Evolutionary conservation across 2,329 filamentous ascomycete genomes (phyloP).

Genomic region (Pestalotiopsis sp.): DNA sequence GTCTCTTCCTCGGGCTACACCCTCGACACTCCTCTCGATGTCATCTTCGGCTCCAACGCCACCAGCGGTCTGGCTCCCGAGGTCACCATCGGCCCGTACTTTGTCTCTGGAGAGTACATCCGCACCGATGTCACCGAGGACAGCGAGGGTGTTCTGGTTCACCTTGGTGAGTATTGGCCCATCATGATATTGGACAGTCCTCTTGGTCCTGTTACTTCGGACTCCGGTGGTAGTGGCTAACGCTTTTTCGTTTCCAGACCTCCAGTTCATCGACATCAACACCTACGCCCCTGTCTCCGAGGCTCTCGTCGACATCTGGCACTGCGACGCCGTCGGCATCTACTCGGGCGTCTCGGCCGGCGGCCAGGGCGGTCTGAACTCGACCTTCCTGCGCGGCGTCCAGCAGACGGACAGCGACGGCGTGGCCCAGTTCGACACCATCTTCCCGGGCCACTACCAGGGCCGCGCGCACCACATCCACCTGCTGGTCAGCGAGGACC

Average conservation of each 20-base stretch:
- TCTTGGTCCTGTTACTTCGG: too few species aligned
- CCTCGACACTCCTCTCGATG: conserved; percentile 37
- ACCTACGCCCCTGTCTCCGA: conserved; percentile 35
- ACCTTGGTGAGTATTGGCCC: conserved; percentile 23
- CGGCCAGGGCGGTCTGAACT: conserved; percentile 35
- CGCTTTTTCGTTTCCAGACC: conserved; percentile 22
- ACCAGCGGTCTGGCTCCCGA: conserved; percentile 31
- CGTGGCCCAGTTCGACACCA: conserved; percentile 49
- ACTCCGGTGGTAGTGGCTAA: neutral
- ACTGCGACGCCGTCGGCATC: conserved; percentile 39
- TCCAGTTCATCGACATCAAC: conserved; percentile 40
- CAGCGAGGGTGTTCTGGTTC: conserved; percentile 37
- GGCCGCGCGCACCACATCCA: conserved; percentile 44
- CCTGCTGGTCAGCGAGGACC: conserved; percentile 29
- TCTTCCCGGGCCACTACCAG: conserved; percentile 45
- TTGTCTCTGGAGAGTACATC: conserved; percentile 38
- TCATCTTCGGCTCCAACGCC: conserved; percentile 32
- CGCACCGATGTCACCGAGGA: conserved; percentile 39
- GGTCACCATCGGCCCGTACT: conserved; percentile 32
- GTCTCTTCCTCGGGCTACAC: conserved; percentile 31
- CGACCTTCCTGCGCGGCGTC: conserved; percentile 51
- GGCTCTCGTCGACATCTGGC: conserved; percentile 41
- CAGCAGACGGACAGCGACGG: conserved; percentile 48
- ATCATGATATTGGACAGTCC: too few species aligned
- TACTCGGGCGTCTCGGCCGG: conserved; percentile 35